phyloP scores from a whole-genome alignment of 495 filamentous ascomycete species.

The Penicillium bialowiezense region DNA sequence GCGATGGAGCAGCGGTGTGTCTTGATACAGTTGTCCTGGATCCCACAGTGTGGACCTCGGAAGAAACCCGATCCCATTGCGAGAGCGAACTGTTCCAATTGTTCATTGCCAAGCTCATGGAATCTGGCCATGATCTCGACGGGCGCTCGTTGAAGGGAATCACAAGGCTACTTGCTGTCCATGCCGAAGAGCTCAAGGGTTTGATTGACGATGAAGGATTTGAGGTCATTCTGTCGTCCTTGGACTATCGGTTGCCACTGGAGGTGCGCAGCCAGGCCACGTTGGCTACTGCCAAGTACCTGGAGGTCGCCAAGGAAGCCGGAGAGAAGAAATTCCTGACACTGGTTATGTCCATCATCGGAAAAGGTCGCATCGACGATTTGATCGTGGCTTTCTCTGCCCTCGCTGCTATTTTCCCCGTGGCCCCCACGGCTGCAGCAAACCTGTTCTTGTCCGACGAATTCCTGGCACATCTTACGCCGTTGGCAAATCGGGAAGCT shows the following conservation, averaged over 20 bases:
- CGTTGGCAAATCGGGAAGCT: slow-evolving; percentile 67
- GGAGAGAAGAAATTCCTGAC: slow-evolving; percentile 63
- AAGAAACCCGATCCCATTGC: slow-evolving; percentile 45
- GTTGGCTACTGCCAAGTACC: slow-evolving; percentile 72
- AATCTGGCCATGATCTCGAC: slow-evolving; percentile 57
- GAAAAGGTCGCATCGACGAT: slow-evolving; percentile 54
- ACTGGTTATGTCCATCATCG: slow-evolving; percentile 59
- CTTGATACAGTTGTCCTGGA: slow-evolving; percentile 58
- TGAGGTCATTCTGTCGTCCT: slow-evolving; percentile 71
- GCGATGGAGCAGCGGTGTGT: slow-evolving; percentile 58
- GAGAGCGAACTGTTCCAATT: slow-evolving; percentile 65
- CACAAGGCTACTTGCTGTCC: slow-evolving; percentile 58
- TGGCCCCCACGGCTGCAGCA: slow-evolving; percentile 67
- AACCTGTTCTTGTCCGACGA: slow-evolving; percentile 80
- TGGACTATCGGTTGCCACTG: slow-evolving; percentile 71
- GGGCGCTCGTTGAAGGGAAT: slow-evolving; percentile 61
- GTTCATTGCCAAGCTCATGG: slow-evolving; percentile 62
- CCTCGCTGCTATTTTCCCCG: slow-evolving; percentile 79
- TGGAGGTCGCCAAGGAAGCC: slow-evolving; percentile 67
- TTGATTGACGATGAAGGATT: slow-evolving; percentile 75
- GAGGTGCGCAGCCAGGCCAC: slow-evolving; percentile 71
- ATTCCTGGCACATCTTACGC: slow-evolving; percentile 67
- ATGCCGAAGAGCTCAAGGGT: slow-evolving; percentile 55
- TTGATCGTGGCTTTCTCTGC: slow-evolving; percentile 81
- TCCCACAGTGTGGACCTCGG: slow-evolving; percentile 52